Conservation (phyloP, 208 protist species). For the Trichomonas vaginalis region DNA sequence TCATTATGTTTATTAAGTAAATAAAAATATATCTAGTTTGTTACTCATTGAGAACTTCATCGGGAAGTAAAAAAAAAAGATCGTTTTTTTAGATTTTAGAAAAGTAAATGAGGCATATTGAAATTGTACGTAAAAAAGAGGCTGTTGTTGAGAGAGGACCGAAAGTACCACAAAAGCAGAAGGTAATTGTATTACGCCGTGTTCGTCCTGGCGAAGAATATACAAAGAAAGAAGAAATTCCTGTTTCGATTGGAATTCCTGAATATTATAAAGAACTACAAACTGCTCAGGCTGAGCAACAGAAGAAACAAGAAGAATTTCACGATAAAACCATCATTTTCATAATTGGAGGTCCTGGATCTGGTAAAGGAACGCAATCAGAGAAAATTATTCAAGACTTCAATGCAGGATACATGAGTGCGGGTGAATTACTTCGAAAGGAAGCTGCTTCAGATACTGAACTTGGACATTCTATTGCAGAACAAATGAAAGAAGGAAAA, state of each 20-base stretch:
- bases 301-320: not conserved
- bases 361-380: conserved; percentile 2
- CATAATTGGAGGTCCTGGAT: not conserved
- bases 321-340: not conserved
- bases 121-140: not conserved
- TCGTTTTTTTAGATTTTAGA: too few relatives aligned
- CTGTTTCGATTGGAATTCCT: not conserved
- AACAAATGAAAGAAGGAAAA: not conserved
- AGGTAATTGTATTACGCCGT: not conserved
- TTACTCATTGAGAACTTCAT: too few relatives aligned
- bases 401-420: not conserved
- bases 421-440: not conserved
- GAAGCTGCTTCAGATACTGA: not conserved
- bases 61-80: too few relatives aligned
- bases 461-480: not conserved
- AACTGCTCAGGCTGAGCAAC: not conserved
- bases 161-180: not conserved
- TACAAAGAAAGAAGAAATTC: not conserved
- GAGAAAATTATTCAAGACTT: not conserved
- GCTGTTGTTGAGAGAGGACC: not conserved
- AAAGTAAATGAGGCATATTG: not conserved
- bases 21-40: too few relatives aligned
- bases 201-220: not conserved
- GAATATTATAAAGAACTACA: not conserved
- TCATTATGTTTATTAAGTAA: not conserved